A percentile compares a stretch with the other conserved stretches of the same genome.
Evolutionary conservation across 164 flowering plant genomes (phyloP).

Genomic region (Aristolochia fimbriata): DNA sequence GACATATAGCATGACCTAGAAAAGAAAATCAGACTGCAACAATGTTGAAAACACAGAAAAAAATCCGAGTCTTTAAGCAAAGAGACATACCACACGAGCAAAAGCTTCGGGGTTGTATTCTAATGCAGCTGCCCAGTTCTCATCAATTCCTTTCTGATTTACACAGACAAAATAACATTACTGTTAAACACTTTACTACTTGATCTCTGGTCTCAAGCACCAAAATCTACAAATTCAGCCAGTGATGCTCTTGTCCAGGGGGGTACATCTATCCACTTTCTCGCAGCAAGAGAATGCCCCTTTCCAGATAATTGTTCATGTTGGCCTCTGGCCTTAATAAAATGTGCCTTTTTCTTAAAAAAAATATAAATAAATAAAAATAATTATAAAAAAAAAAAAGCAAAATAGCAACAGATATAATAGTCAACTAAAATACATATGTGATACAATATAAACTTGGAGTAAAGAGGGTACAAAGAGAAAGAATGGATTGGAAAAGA

Average conservation of each 20-base stretch:
- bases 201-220: no score
- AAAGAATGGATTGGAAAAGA: no score
- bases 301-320: no score
- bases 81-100: slow-evolving; percentile 80
- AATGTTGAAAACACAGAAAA: no score
- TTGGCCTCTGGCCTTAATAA: no score
- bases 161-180: not conserved
- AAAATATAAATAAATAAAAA: no score
- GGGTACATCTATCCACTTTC: no score
- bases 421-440: not conserved
- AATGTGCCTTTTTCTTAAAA: no score
- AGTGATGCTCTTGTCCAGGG: no score
- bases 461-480: no score
- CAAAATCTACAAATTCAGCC: no score
- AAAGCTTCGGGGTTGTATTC: slow-evolving; percentile 96
- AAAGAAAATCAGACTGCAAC: not conserved
- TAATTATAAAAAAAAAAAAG: not conserved
- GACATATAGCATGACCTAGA: slow-evolving; percentile 92
- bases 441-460: not conserved
- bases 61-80: not conserved
- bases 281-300: no score
- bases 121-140: slow-evolving; percentile 94
- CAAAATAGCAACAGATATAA: not conserved
- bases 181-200: not conserved
- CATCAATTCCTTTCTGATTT: slow-evolving; percentile 94